Base-by-base conservation (phyloP, 2,329 filamentous ascomycete genomes). In the Phialemonium atrogriseum region DNA sequence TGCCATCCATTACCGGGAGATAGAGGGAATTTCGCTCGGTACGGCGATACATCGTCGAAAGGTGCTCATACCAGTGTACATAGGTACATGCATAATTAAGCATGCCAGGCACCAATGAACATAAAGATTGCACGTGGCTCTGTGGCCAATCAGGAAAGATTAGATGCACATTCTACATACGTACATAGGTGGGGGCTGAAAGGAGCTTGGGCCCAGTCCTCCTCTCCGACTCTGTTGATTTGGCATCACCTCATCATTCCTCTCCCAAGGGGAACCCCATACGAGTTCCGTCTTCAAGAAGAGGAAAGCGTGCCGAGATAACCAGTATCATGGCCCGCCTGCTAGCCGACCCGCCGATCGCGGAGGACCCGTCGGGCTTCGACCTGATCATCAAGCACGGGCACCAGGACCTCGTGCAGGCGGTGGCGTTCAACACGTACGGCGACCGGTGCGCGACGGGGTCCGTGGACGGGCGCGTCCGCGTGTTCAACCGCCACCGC, bases 361-460 rank as follows among this genome's bases (percentile, higher is more conserved):
- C 43, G 33, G 63, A 68, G 38, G 67, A 70, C 40, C 62, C 59
- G 46, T 54, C 61, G 16, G 55, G 56, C 27, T 72, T 76, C 42
- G 68, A 74, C 37, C 58, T 70, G 39, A 75, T 83, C 45, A 72
- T 85, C 47, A 73, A 78, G 38, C 78, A 86, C 54, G 80, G 80
- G 45, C 82, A 88, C 58, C 74, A 77, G 48, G 84, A 93, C 54
- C 70, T 91, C 26, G 83, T 93, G 31, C 79, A 88, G 42, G 81
- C 85, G 34, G 79, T 89, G 39, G 81, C 85, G 44, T 94, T 93
- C 70, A 95, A 95, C 58, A 80, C 79, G 44, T 94, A 94, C 55
- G 89, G 88, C 46, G 88, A 86, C 48, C 84, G 88, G 45, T 88
- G 89, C 66, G 84, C 88, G 24, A 91, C 87, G 3, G 87, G 86